These are phyloP conservation scores for Leccinum barrowsii DNA, from an alignment of 768 basidiomycete genomes.

Conservation along the genomic window DNA sequence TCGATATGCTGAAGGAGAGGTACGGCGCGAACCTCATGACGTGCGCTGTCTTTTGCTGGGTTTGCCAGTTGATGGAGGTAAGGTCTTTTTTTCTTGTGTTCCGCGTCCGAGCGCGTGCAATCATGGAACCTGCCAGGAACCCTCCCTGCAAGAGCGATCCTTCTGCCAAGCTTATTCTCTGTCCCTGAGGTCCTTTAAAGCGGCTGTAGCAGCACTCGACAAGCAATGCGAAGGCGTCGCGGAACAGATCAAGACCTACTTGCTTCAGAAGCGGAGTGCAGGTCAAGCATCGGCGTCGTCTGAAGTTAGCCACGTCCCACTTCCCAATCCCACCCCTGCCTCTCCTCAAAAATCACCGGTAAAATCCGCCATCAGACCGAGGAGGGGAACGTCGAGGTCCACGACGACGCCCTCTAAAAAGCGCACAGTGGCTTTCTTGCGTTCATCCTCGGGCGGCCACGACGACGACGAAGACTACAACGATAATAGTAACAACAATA, in stretches of 20 bases:
- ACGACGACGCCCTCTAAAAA: slow-evolving; percentile 30
- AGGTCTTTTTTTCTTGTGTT: not conserved
- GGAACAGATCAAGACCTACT: slow-evolving; percentile 18
- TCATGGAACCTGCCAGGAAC: slow-evolving; percentile 13
- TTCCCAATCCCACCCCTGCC: not conserved
- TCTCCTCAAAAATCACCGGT: slow-evolving; percentile 19
- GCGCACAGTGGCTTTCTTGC: slow-evolving; percentile 23
- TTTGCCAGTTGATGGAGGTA: slow-evolving; percentile 39
- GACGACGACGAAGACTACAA: slow-evolving; percentile 30
- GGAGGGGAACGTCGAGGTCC: not conserved
- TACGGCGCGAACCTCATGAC: slow-evolving; percentile 25
- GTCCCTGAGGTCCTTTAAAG: slow-evolving; percentile 15
- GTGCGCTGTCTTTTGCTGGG: slow-evolving; percentile 47
- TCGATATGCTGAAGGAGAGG: slow-evolving; percentile 15
- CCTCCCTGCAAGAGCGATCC: slow-evolving; percentile 19
- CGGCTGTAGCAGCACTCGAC: slow-evolving; percentile 19
- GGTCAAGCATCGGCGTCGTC: not conserved
- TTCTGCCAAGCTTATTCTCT: slow-evolving; percentile 20
- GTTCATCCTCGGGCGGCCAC: slow-evolving; percentile 4
- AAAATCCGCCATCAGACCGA: slow-evolving; percentile 18
- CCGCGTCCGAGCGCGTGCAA: not conserved
- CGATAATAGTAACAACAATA: not conserved
- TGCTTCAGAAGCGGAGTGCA: slow-evolving; percentile 5
- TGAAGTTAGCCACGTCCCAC: not conserved
- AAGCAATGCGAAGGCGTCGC: slow-evolving; percentile 24